phyloP scores from a whole-genome alignment of 495 filamentous ascomycete species.

The Neurospora pannonica region DNA sequence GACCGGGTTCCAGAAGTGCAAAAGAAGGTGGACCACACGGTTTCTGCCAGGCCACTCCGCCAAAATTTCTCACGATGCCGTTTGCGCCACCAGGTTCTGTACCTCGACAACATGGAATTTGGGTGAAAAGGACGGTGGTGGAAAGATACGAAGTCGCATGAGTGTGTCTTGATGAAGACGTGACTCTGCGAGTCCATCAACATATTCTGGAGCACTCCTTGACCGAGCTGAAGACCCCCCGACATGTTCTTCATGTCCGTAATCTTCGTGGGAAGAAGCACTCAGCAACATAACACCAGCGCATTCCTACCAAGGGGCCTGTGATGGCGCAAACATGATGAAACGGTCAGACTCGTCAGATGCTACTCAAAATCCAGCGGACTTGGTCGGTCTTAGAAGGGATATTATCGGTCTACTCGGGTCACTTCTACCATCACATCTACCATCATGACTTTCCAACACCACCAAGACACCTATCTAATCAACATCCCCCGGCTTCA shows the following conservation, averaged over 20 bases:
- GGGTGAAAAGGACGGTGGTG: neutral
- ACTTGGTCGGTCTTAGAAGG: neutral
- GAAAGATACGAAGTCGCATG: neutral
- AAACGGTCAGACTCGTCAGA: accelerated
- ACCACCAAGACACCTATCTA: conserved; percentile 28
- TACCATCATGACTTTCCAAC: neutral
- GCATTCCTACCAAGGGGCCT: neutral
- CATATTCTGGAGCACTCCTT: neutral
- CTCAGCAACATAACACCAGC: neutral
- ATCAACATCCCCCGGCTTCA: conserved; percentile 23
- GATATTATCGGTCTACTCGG: neutral
- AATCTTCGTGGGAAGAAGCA: neutral
- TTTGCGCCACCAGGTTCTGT: neutral
- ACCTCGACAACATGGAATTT: neutral
- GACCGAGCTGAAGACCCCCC: neutral
- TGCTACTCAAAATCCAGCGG: neutral
- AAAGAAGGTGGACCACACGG: conserved; percentile 5
- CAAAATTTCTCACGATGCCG: conserved; percentile 14
- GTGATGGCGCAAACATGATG: neutral
- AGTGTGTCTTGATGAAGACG: neutral
- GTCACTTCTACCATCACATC: neutral
- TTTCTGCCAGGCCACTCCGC: conserved; percentile 30
- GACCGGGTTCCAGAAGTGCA: conserved; percentile 1
- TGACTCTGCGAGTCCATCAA: neutral
- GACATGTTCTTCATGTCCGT: neutral